Evolutionary conservation across 148 eudicot genomes (phyloP).

Genomic region (Camellia sinensis): DNA sequence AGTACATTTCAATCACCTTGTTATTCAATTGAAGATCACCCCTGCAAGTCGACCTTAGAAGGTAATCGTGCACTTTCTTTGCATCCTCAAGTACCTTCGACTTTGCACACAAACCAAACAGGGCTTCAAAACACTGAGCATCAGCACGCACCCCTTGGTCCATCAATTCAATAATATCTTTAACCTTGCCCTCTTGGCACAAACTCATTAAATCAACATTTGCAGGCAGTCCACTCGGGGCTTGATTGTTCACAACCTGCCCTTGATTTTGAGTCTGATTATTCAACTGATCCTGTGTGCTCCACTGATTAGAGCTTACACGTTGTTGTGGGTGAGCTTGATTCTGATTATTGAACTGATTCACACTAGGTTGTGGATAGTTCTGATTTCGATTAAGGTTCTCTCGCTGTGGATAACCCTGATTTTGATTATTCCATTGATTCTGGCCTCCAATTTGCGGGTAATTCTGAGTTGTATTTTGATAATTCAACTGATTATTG

Average conservation of each 20-base stretch:
- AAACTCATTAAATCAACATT: slow-evolving; percentile 53
- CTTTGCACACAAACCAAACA: slow-evolving; percentile 63
- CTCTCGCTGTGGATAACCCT: slow-evolving; percentile 20
- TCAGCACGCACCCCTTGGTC: slow-evolving; percentile 54
- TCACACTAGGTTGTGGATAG: slow-evolving; percentile 20
- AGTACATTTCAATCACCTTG: slow-evolving; percentile 52
- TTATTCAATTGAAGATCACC: slow-evolving; percentile 49
- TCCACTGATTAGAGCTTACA: slow-evolving; percentile 25
- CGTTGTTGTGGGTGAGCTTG: slow-evolving; percentile 26
- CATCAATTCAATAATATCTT: slow-evolving; percentile 63
- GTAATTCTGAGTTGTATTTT: slow-evolving; percentile 18
- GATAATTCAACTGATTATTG: slow-evolving; percentile 28
- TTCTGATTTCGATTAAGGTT: slow-evolving; percentile 29
- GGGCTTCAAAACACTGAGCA: slow-evolving; percentile 50
- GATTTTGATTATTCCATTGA: slow-evolving; percentile 33
- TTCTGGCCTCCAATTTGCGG: slow-evolving; percentile 3
- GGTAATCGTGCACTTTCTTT: slow-evolving; percentile 48
- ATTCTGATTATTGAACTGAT: slow-evolving; percentile 39
- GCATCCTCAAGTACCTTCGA: slow-evolving; percentile 37
- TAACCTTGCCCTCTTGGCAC: slow-evolving; percentile 70
- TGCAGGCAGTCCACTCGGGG: slow-evolving; percentile 18
- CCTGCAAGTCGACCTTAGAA: slow-evolving; percentile 39
- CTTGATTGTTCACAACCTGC: slow-evolving; percentile 18
- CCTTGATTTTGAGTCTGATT: slow-evolving; percentile 31
- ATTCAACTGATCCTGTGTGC: slow-evolving; percentile 24